These are phyloP conservation scores for Gyrodon lividus DNA, from an alignment of 768 basidiomycete genomes.

Conservation along the genomic window DNA sequence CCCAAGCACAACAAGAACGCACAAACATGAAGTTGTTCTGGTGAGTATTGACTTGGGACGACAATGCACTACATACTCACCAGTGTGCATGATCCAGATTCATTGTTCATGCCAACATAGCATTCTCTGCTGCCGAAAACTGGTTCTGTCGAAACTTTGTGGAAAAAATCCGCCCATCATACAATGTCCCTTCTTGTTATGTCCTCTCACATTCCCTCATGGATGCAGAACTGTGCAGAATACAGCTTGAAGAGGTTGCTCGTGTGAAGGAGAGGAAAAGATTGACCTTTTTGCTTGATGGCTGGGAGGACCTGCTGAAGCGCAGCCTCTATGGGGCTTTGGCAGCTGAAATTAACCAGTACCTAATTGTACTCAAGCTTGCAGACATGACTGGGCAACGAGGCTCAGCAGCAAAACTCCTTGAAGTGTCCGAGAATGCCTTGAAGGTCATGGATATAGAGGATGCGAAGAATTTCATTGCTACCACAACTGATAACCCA, in stretches of 20 bases:
- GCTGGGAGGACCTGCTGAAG: conserved; percentile 30
- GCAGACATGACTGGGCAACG: conserved; percentile 27
- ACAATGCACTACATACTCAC: no score
- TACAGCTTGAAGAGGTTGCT: conserved; percentile 16
- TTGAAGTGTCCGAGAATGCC: conserved; percentile 17
- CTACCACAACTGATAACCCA: conserved; percentile 33
- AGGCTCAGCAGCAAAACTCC: conserved; percentile 22
- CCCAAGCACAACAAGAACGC: no score
- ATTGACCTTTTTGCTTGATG: conserved; percentile 28
- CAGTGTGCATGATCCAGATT: background rate
- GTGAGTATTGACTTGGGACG: no score
- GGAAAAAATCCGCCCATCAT: conserved; percentile 24
- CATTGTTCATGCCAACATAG: conserved; percentile 23
- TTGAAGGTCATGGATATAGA: conserved; percentile 19
- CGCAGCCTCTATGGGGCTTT: conserved; percentile 27
- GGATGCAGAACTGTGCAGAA: conserved; percentile 10
- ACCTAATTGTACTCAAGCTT: conserved; percentile 25
- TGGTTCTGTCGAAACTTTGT: conserved; percentile 22
- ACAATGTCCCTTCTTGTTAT: conserved; percentile 20
- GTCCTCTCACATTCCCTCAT: conserved; percentile 22
- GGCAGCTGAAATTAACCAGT: conserved; percentile 19
- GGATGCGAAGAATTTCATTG: conserved; percentile 21
- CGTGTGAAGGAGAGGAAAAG: conserved; percentile 12
- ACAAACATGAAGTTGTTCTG: no score
- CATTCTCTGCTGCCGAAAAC: conserved; percentile 20